Conservation (phyloP, 2,329 filamentous ascomycete genomes). For the Eutypa lata region DNA sequence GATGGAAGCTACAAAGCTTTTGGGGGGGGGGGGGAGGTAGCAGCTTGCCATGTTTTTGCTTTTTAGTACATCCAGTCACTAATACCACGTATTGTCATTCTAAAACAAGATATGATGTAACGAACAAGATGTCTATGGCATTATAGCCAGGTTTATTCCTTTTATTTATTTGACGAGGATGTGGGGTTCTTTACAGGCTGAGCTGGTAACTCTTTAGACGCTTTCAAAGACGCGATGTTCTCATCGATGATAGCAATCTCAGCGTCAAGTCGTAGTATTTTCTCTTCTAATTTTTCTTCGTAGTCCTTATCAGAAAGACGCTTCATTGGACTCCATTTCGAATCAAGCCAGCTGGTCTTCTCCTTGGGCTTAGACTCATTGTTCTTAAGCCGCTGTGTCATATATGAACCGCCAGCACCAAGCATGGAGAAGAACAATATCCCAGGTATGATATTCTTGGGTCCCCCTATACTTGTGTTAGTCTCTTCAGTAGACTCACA, state of each 20-base stretch:
- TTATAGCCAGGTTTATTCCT: no score
- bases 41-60: no score
- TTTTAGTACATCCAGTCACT: no score
- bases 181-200: not conserved
- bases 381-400: conserved; percentile 16
- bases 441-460: conserved; percentile 50
- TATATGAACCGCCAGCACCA: conserved; percentile 33
- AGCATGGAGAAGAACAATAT: conserved; percentile 45
- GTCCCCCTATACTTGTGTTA: conserved; percentile 40
- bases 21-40: no score
- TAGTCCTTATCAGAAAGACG: conserved; percentile 71
- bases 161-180: no score
- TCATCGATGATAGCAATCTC: conserved; percentile 81
- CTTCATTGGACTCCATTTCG: conserved; percentile 71
- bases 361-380: conserved; percentile 10
- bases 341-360: conserved; percentile 43
- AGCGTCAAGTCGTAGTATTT: conserved; percentile 66
- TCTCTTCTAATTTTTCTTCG: conserved; percentile 65
- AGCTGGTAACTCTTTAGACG: conserved; percentile 1
- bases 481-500: not conserved
- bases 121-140: no score
- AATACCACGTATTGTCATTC: no score
- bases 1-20: no score
- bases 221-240: conserved; percentile 52
- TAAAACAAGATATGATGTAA: no score